A percentile compares a stretch with the other conserved stretches of the same genome.
Conservation (phyloP, 331 rosid species). For the Saraca asoca region DNA sequence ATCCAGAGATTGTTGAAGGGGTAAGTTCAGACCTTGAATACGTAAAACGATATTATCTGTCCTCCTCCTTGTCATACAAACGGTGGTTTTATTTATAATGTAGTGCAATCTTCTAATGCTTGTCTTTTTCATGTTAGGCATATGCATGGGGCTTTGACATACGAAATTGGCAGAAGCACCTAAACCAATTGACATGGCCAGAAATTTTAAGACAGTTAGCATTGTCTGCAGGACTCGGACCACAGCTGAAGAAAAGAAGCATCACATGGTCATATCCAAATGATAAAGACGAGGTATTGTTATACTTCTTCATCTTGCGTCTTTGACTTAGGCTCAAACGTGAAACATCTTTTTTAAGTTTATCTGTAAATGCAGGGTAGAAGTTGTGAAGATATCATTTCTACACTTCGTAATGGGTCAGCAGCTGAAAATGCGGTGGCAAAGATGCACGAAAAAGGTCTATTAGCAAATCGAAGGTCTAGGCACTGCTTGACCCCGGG, state of each 20-base stretch:
- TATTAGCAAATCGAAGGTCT: slow-evolving; percentile 82
- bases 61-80: slow-evolving; percentile 18
- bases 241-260: slow-evolving; percentile 78
- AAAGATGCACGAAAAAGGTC: slow-evolving; percentile 92
- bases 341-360: not conserved
- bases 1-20: slow-evolving; percentile 98
- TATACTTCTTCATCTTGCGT: slow-evolving; percentile 15
- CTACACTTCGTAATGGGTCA: slow-evolving; percentile 91
- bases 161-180: slow-evolving; percentile 89
- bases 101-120: slow-evolving; percentile 29
- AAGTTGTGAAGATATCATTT: slow-evolving; percentile 76
- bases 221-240: slow-evolving; percentile 92
- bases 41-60: not conserved
- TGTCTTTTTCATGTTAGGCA: slow-evolving; percentile 55
- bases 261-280: slow-evolving; percentile 62
- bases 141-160: slow-evolving; percentile 99
- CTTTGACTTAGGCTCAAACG: slow-evolving; percentile 13
- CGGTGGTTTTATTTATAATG: slow-evolving; percentile 26
- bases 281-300: slow-evolving; percentile 77
- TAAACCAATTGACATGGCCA: slow-evolving; percentile 92
- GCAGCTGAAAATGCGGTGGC: slow-evolving; percentile 96
- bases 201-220: slow-evolving; percentile 91
- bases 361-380: slow-evolving; percentile 58
- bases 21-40: slow-evolving; percentile 44
- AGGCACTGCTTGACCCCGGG: slow-evolving; percentile 99